Conservation (phyloP, 164 flowering plant genomes). For the Buxus sempervirens region DNA sequence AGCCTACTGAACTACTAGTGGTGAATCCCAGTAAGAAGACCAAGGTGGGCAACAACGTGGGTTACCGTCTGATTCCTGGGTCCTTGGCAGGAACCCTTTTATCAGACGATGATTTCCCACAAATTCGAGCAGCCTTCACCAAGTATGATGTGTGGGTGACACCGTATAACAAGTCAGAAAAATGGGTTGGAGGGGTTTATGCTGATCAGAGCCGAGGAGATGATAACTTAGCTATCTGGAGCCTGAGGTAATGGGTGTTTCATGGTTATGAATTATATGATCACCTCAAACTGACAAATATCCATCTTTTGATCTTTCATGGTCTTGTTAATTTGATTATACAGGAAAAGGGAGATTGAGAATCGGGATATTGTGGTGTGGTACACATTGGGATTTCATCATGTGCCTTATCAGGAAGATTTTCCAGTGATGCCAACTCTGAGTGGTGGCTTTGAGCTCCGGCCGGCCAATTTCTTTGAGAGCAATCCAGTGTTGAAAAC, state of each 20-base stretch:
- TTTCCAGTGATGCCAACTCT: conserved; percentile 65
- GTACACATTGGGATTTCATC: conserved; percentile 70
- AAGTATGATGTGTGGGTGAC: conserved; percentile 69
- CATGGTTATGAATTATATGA: no score
- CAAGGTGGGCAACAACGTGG: conserved; percentile 50
- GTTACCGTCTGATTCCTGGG: conserved; percentile 53
- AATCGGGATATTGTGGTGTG: conserved; percentile 69
- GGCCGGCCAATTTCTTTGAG: conserved; percentile 61
- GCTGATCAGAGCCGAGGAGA: conserved; percentile 64
- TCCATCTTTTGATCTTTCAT: background rate
- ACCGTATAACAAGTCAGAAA: conserved; percentile 56
- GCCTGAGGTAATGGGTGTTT: conserved; percentile 34
- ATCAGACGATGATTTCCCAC: conserved; percentile 64
- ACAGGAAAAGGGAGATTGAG: conserved; percentile 56
- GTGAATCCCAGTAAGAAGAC: conserved; percentile 63
- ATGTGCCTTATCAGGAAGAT: conserved; percentile 69
- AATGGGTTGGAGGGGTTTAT: conserved; percentile 67
- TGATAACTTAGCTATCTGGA: conserved; percentile 60
- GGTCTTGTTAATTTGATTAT: background rate
- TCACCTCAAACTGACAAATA: no score
- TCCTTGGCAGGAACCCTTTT: conserved; percentile 37
- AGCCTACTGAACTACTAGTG: conserved; percentile 39
- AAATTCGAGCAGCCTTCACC: conserved; percentile 56
- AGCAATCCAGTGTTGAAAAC: conserved; percentile 42
- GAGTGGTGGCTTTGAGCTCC: conserved; percentile 54